Evolutionary conservation across 495 filamentous ascomycete species (phyloP).

Genomic region (Xylaria grammica): DNA sequence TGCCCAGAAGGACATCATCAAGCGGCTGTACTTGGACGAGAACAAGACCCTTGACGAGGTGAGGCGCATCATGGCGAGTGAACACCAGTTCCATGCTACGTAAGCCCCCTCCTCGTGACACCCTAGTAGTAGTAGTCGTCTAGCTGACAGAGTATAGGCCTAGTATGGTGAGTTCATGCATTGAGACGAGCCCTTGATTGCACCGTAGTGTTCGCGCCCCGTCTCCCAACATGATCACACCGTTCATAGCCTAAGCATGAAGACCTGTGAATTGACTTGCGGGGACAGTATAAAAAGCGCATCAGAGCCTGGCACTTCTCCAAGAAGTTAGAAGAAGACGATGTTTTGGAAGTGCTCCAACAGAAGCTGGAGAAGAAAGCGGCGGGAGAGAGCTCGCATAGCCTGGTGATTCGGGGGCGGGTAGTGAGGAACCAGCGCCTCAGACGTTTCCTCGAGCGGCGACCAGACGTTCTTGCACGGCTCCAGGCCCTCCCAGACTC

Average conservation of each 20-base stretch:
- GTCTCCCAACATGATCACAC: constrained; percentile 9
- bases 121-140: constrained; percentile 10
- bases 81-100: constrained; percentile 38
- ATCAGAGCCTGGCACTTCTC: constrained; percentile 25
- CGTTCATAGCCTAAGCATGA: not conserved
- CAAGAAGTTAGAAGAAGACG: constrained; percentile 26
- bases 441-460: constrained; percentile 22
- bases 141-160: constrained; percentile 19
- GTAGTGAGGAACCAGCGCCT: constrained; percentile 26
- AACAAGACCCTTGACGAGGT: constrained; percentile 47
- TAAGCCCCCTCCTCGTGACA: constrained; percentile 19
- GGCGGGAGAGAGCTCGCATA: constrained; percentile 17
- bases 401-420: constrained; percentile 20
- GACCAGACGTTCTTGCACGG: constrained; percentile 19
- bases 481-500: constrained; percentile 14
- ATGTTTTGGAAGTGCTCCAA: constrained; percentile 21
- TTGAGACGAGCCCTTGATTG: constrained; percentile 2
- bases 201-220: constrained; percentile 12
- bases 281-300: constrained; percentile 24
- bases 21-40: constrained; percentile 41
- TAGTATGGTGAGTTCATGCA: constrained; percentile 26
- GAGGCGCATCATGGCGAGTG: constrained; percentile 39
- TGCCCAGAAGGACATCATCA: constrained; percentile 38
- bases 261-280: constrained; percentile 8
- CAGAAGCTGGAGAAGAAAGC: constrained; percentile 22